Base-by-base conservation (phyloP, 805 yeast genomes). In the Wickerhamiella lipophila region DNA sequence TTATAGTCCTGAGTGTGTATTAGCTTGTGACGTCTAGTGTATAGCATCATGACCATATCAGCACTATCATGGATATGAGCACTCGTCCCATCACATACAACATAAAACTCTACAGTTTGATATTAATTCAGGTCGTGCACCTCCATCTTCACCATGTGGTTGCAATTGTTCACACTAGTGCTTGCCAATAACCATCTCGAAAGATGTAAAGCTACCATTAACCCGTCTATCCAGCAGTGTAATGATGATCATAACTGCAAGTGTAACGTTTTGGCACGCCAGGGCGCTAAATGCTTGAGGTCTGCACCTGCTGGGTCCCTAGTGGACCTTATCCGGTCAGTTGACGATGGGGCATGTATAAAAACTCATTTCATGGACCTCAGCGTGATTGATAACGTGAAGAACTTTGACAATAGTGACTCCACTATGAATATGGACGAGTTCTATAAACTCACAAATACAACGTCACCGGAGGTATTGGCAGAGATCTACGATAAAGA, bases 251-350 rank as follows among this genome's bases (percentile, higher is more conserved):
- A 16, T 12, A 19, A 42, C 15, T 42, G 46, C 25, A 16, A 18
- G 8, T 42, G 46, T 26, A 18, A 18, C 9, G 46, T 42, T 6
- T 35, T 45, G n/a, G 34, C 40, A 3, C 15, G 22, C 11, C 4
- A 29, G 23, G 44, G 44, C 26, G 44, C 49, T 7, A 13, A 25
- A 42, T 36, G 48, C 34, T 51, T 56, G 15, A 12, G 43, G 5
- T 40, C 43, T 4, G 43, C 43, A 3, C 43, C 43, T 6, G 43
- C 43, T 9, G 43, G 43, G 3, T 40, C 43, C 12, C 43, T 40
- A 6, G 43, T 40, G 3, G 43, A 40, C 16, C 25, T 40, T 3
- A 23, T 40, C 12, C 16, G 27, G n/a, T 22, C 29, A 13, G 43
- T 40, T 3, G 30, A 40, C 30, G 43, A 23, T 15, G 43, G 43